These are phyloP conservation scores for Galeopsis tetrahit DNA, from an alignment of 257 asterid genomes.

Conservation along the genomic window DNA sequence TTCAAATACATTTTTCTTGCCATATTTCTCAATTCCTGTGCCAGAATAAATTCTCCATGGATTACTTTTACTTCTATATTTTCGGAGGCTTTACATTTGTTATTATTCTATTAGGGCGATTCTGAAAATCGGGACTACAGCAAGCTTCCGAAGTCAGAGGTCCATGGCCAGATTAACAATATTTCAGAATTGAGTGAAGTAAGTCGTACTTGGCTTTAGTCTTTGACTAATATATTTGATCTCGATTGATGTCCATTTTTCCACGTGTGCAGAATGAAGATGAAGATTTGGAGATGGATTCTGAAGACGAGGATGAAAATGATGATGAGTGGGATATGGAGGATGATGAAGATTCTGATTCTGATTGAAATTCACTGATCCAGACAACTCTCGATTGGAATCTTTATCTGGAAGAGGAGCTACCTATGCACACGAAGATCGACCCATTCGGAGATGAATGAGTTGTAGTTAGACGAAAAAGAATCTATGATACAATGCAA, in stretches of 20 bases:
- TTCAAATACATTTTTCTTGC: not conserved
- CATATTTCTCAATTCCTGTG: not conserved
- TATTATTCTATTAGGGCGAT: conserved; percentile 52
- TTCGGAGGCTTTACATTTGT: conserved; percentile 18
- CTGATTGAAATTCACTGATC: conserved; percentile 29
- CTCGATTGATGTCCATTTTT: conserved; percentile 1
- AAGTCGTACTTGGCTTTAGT: conserved; percentile 36
- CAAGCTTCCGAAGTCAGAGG: conserved; percentile 41
- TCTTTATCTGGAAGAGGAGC: conserved; percentile 10
- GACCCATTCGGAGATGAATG: conserved; percentile 2
- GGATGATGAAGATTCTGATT: conserved; percentile 49
- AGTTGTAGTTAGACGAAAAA: conserved; percentile 23
- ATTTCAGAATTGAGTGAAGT: conserved; percentile 55
- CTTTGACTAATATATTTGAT: conserved; percentile 13
- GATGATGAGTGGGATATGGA: conserved; percentile 53
- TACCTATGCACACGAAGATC: not conserved
- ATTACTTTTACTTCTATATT: not conserved
- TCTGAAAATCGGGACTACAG: conserved; percentile 45
- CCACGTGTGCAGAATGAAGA: conserved; percentile 56
- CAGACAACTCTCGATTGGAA: not conserved
- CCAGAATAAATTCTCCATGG: not conserved
- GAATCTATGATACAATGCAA: not conserved
- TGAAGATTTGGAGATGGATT: conserved; percentile 40
- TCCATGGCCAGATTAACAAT: conserved; percentile 40
- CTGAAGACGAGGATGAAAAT: conserved; percentile 51